These are phyloP conservation scores for Pythium dissimile DNA, from an alignment of 352 stramenopile species.

Conservation along the genomic window DNA sequence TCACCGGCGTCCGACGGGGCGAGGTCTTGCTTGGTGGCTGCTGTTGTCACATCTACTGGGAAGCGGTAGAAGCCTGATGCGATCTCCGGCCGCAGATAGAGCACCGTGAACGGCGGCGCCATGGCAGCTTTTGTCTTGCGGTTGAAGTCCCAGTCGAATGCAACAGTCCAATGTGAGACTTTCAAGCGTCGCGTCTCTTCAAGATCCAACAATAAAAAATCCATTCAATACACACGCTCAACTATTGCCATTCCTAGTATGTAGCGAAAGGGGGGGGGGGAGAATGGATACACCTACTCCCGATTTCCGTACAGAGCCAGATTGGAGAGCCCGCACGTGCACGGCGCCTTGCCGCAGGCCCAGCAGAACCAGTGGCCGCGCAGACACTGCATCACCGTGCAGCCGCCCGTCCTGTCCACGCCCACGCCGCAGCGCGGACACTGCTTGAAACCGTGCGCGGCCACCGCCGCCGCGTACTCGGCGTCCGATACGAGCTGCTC, in stretches of 20 bases:
- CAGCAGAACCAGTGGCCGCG: conserved; percentile 71
- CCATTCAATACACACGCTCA: neutral
- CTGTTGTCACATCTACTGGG: neutral
- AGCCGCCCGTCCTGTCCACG: conserved; percentile 48
- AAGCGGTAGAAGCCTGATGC: conserved; percentile 49
- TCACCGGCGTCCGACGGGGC: neutral
- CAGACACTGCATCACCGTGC: conserved; percentile 53
- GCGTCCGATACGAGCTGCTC: conserved; percentile 44
- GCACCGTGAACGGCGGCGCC: conserved; percentile 33
- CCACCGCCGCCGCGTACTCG: conserved; percentile 49
- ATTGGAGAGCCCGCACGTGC: conserved; percentile 27
- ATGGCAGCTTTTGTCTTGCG: too few species aligned
- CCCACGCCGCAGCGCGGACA: conserved; percentile 70
- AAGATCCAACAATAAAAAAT: conserved; percentile 5
- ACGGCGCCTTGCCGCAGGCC: conserved; percentile 32
- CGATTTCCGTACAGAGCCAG: neutral
- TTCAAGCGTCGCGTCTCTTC: conserved; percentile 18
- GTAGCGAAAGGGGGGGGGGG: too few species aligned
- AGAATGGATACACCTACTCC: neutral
- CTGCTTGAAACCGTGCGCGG: conserved; percentile 34
- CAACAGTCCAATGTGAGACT: too few species aligned
- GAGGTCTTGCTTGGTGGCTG: neutral
- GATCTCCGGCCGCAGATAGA: conserved; percentile 63
- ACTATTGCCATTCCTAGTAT: neutral
- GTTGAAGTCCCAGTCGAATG: too few species aligned